phyloP scores from a whole-genome alignment of 1,284 basidiomycete genomes.

The Pseudozyma flocculosa region DNA sequence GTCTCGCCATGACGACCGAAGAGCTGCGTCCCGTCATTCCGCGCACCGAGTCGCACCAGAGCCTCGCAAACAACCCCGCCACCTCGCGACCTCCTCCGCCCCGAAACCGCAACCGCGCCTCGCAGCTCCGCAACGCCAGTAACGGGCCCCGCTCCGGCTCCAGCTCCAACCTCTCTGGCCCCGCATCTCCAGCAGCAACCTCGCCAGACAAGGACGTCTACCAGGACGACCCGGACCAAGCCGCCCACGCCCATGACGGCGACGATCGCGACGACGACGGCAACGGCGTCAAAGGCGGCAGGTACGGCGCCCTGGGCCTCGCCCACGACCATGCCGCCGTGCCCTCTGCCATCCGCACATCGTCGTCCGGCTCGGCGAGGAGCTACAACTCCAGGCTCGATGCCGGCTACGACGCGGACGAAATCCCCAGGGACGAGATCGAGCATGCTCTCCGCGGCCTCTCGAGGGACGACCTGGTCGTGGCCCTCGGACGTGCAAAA shows the following conservation, averaged over 20 bases:
- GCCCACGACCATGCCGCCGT: constrained; percentile 5
- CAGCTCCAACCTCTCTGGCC: no score
- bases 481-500: constrained; percentile 44
- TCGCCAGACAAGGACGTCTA: no score
- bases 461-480: constrained; percentile 38
- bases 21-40: constrained; percentile 28
- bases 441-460: constrained; percentile 41
- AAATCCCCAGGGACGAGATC: constrained; percentile 46
- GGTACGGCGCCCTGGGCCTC: constrained; percentile 9
- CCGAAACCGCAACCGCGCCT: constrained; percentile 8
- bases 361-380: constrained; percentile 13
- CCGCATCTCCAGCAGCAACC: no score
- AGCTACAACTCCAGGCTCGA: background rate
- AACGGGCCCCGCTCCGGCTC: no score
- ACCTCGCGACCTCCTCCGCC: constrained; percentile 28
- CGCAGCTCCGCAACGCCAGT: constrained; percentile 2
- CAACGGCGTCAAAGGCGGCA: background rate
- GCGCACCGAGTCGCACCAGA: constrained; percentile 26
- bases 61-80: constrained; percentile 17
- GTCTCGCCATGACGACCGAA: constrained; percentile 25
- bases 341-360: constrained; percentile 10
- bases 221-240: no score
- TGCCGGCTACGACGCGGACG: background rate
- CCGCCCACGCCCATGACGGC: background rate
- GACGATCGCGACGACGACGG: background rate